Percentiles rank a stretch among this genome's conserved stretches.
These are phyloP conservation scores for Colletotrichum paranaense DNA, from an alignment of 2,329 filamentous ascomycete genomes.

Conservation along the genomic window DNA sequence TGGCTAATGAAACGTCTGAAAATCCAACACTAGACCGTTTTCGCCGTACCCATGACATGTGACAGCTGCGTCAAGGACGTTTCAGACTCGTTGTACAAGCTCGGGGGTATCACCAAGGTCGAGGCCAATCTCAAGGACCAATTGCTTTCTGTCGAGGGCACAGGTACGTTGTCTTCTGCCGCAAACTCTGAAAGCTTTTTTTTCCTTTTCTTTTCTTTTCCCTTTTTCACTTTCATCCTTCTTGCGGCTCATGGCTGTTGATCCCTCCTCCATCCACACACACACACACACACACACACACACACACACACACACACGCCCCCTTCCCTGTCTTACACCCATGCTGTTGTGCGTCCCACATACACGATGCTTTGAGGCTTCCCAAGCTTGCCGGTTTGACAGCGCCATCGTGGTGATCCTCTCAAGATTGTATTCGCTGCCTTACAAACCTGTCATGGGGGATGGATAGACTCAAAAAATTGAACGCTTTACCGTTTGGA, in stretches of 20 bases:
- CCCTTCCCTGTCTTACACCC: not conserved
- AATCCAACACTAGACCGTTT: conserved; percentile 76
- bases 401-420: not conserved
- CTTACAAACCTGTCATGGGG: not conserved
- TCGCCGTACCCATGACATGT: conserved; percentile 94
- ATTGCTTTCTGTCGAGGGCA: conserved; percentile 86
- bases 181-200: conserved; percentile 23
- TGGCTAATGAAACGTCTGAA: conserved; percentile 49
- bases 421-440: not conserved
- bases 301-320: not conserved
- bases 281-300: too few species aligned
- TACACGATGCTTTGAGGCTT: conserved; percentile 1
- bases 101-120: conserved; percentile 85
- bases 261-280: not conserved
- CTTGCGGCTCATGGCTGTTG: not conserved
- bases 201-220: not conserved
- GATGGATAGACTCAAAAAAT: conserved; percentile 8
- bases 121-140: conserved; percentile 86
- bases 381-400: conserved; percentile 2
- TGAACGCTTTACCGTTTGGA: conserved; percentile 5
- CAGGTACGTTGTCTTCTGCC: conserved; percentile 60
- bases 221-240: not conserved
- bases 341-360: not conserved
- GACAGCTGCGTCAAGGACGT: conserved; percentile 89
- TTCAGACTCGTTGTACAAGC: conserved; percentile 79